Evolutionary conservation across 805 yeast genomes (phyloP).

Genomic region (Teunomyces tritomae): DNA sequence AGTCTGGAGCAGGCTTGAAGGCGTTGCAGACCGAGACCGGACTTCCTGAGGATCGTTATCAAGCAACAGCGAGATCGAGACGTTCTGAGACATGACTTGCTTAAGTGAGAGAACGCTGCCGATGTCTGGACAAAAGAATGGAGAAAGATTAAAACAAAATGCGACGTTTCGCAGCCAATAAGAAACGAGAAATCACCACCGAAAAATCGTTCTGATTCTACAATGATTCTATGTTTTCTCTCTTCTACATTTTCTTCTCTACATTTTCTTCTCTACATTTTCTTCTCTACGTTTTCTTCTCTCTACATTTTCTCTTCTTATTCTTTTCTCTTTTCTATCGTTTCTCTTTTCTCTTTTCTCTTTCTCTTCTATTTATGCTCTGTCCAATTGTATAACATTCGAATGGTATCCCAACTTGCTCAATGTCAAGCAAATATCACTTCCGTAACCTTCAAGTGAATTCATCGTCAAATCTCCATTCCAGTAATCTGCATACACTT

Average conservation of each 20-base stretch:
- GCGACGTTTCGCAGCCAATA: background rate
- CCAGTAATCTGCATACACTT: constrained; percentile 95
- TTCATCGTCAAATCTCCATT: constrained; percentile 84
- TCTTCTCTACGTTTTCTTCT: too few species aligned
- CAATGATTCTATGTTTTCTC: background rate
- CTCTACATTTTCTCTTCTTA: background rate
- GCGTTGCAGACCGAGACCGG: constrained; percentile 1
- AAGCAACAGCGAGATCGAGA: constrained; percentile 33
- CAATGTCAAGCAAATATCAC: constrained; percentile 78
- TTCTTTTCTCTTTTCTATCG: too few species aligned
- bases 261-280: background rate
- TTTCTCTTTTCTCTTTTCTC: background rate
- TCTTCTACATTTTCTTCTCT: background rate
- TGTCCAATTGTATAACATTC: constrained; percentile 65
- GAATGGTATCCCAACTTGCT: constrained; percentile 73
- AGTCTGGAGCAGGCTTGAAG: constrained; percentile 7
- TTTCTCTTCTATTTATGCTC: constrained; percentile 43
- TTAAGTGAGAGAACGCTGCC: background rate
- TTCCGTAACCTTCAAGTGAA: constrained; percentile 87
- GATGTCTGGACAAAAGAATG: background rate
- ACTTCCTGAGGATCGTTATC: constrained; percentile 11
- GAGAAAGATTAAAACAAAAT: background rate
- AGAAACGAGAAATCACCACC: background rate
- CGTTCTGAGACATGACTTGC: constrained; percentile 16
- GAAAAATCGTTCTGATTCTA: too few species aligned